These are phyloP conservation scores for Arabidopsis arenosa DNA, from an alignment of 345 rosid genomes.

Conservation along the genomic window DNA sequence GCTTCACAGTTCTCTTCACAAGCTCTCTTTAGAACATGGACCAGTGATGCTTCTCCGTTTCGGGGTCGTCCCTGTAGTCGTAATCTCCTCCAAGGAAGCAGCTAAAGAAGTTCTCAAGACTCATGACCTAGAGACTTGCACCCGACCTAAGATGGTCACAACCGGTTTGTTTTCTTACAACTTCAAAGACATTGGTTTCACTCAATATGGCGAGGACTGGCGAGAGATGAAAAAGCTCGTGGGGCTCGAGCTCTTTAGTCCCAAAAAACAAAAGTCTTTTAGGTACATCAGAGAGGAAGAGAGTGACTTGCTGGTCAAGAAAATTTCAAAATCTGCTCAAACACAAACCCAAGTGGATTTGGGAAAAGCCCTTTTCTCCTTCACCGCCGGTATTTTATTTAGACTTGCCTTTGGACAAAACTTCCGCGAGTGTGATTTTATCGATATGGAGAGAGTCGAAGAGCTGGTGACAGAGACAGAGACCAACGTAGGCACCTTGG, in stretches of 20 bases:
- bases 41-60: constrained; percentile 35
- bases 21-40: constrained; percentile 33
- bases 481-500: constrained; percentile 12
- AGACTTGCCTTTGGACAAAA: constrained; percentile 47
- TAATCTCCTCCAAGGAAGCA: constrained; percentile 34
- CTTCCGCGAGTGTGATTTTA: constrained; percentile 43
- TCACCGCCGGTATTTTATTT: constrained; percentile 37
- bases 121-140: constrained; percentile 34
- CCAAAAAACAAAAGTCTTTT: constrained; percentile 34
- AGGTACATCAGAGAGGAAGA: constrained; percentile 42
- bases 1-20: constrained; percentile 36
- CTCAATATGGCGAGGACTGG: constrained; percentile 34
- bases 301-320: constrained; percentile 22
- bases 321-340: constrained; percentile 12
- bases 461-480: constrained; percentile 34
- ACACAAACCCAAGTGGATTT: constrained; percentile 34
- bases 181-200: constrained; percentile 29
- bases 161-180: constrained; percentile 16
- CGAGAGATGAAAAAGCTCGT: constrained; percentile 34
- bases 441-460: constrained; percentile 27
- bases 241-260: constrained; percentile 32
- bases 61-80: constrained; percentile 27
- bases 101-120: constrained; percentile 40
- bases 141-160: constrained; percentile 15
- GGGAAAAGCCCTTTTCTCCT: constrained; percentile 30